Base-by-base conservation (phyloP, 1,139 yeast species). In the Debaryomycetaceae sp. region DNA sequence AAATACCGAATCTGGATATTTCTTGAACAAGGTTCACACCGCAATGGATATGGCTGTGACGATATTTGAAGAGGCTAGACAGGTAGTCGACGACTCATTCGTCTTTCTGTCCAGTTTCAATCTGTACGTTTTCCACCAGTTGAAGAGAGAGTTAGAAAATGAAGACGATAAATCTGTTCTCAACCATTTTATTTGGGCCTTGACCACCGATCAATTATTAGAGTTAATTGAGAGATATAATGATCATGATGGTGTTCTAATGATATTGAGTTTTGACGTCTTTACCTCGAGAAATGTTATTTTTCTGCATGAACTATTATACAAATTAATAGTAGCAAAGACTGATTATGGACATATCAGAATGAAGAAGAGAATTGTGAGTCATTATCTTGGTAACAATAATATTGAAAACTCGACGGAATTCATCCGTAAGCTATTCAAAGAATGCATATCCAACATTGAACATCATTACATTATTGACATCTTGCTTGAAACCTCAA, bases 141-240 rank as follows among this genome's bases (percentile, higher is more conserved):
- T 37, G 8, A 36, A 45, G 22, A 33, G 42, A 6, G 31, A 27
- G 3, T 8, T 11, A 7, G 31, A 3, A 27, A 33, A 34, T 8
- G 49, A 48, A 3, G 51, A 50, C 20, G 11, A 7, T 27, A 27
- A 2, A 27, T 8, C 8, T 2, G 11, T 27, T 8, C 11, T 27
- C 31, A 27, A 48, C 7, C 54, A 50, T 22, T 60, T 59, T 38
- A 37, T 49, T 14, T 67, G 71, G 72, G 42, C 59, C 4, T 52
- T 68, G 24, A 44, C 59, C 4, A 51, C 54, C 31, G 52, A 50
- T 1, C 63, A 55, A 41, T 36, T 58, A 30, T 1, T 8, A 31
- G 34, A 43, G 24, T 42, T 41, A 17, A 24, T 42, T 13, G 38
- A 40, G 9, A 34, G 13, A 5, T 11, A 24, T 13, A 39, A 39